Base-by-base conservation (phyloP, 495 filamentous ascomycete species). In the Articulospora tetracladia region DNA sequence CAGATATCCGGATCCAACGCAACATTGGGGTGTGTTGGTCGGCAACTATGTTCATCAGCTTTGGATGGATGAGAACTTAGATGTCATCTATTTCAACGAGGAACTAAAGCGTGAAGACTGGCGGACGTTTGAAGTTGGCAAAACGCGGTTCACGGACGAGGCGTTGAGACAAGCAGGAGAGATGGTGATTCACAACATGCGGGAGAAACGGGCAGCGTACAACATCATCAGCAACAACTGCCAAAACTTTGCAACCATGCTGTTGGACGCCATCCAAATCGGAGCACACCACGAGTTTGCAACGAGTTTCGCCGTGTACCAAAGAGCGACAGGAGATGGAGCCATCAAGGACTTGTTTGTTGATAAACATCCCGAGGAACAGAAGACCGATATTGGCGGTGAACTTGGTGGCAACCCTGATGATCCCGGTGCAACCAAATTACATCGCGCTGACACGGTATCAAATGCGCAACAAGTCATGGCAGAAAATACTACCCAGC, bases 171-270 rank as follows among this genome's bases (percentile, higher is more conserved):
- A 69, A 60, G 72, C 75, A 26, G 72, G 74, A 72, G 74, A 77
- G 56, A 72, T 70, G 69, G 73, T 74, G 23, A 79, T 79, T 46
- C 67, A 70, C 34, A 66, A 72, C 55, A 77, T 79, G 71, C 60
- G 76, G 34, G 52, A 57, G 22, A 72, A 66, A 53, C 65, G 69
- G 50, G 63, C 74, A 1, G 74, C 63, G 12, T 79, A 79, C 68
- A 76, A 77, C 60, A 62, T 79, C 32, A 77, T 79, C 64, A 72
- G 64, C 53, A 79, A 79, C 61, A 79, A 79, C 69, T 79, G 77
- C 61, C 77, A 79, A 64, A 78, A 73, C 55, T 79, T 70, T 58
- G 76, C 74, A 2, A 54, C 76, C n/a, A 51, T 61, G 25, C 59
- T 79, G 55, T 66, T 79, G 24, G 70, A 79, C 47, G 73, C 73